Evolutionary conservation across 257 asterid genomes (phyloP).

Genomic region (Solanum phureja): DNA sequence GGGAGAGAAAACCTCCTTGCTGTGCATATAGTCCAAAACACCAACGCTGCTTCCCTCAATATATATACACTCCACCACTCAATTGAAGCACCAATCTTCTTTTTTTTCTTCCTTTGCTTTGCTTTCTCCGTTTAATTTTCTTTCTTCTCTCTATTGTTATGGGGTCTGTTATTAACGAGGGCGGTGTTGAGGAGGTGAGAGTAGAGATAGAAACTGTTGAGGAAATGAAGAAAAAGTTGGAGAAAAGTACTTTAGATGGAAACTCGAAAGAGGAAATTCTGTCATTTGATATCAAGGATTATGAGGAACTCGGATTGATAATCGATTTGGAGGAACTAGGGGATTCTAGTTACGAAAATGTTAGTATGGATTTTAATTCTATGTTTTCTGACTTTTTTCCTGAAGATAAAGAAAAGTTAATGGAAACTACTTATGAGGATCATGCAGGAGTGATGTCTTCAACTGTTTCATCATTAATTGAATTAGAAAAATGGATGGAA

Average conservation of each 20-base stretch:
- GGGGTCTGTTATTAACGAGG: not conserved
- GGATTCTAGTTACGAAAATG: not conserved
- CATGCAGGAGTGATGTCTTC: too few species aligned
- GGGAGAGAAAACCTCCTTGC: too few species aligned
- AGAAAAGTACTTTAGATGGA: not conserved
- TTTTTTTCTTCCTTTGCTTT: not conserved
- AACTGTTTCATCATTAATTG: too few species aligned
- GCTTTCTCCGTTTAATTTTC: not conserved
- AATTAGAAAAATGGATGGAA: not conserved
- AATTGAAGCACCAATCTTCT: too few species aligned
- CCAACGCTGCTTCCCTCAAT: too few species aligned
- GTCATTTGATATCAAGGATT: not conserved
- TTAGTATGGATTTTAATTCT: not conserved
- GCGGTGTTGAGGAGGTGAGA: not conserved
- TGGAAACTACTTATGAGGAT: too few species aligned
- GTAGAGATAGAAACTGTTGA: too few species aligned
- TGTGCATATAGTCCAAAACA: too few species aligned
- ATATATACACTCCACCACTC: too few species aligned
- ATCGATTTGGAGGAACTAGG: not conserved
- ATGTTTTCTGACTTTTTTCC: not conserved
- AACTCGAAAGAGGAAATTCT: not conserved
- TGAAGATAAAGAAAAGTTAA: not conserved
- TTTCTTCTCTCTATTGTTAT: not conserved
- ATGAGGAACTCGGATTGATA: not conserved
- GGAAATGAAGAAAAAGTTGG: too few species aligned